Evolutionary conservation across 2,329 filamentous ascomycete genomes (phyloP), one percentile per base, ranked within the genome.

Genomic region (Didymella exigua): DNA sequence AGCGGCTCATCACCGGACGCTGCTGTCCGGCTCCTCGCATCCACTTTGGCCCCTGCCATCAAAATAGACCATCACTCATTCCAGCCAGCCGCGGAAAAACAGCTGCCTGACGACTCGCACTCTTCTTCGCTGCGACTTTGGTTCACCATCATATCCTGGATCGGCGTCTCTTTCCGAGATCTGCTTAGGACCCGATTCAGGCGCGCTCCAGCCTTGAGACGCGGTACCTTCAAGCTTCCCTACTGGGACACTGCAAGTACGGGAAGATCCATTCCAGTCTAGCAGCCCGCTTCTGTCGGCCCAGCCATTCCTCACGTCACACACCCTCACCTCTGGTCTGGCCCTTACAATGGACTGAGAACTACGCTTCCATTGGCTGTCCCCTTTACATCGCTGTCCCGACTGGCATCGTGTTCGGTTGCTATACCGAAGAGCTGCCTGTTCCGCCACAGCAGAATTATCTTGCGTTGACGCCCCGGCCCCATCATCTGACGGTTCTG

Each of bases 351-450:
- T 70, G 68, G 59, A 55, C 58, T 72, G 59, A 61, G 49, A 16
- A 40, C 54, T 29, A 40, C 41, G 16, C 45, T 58, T 48, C 62
- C 30, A 72, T 72, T 73, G 68, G 72, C 57, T 47, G 48, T 57
- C 45, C 33, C 36, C 41, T 50, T 53, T 51, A 27, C 43, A 62
- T 60, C 57, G 54, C 47, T 42, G 58, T 58, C 61, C 62, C 59
- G 62, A 36, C 42, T 45, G 41, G 33, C 55, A 53, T 62, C 53
- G 60, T 60, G 61, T 60, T 75, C 73, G 73, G 71, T 67, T 71
- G 57, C 60, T 71, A n/a, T n/a, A 52, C 73, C 72, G 71, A 74
- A 58, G 60, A 52, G 37, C 59, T 51, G 53, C 61, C 53, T 59
- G 54, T 47, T 66, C 64, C 67, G 66, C 68, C 63, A 68, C 65